Evolutionary conservation across 257 asterid species (phyloP).

Genomic region (Verbascum thapsus): DNA sequence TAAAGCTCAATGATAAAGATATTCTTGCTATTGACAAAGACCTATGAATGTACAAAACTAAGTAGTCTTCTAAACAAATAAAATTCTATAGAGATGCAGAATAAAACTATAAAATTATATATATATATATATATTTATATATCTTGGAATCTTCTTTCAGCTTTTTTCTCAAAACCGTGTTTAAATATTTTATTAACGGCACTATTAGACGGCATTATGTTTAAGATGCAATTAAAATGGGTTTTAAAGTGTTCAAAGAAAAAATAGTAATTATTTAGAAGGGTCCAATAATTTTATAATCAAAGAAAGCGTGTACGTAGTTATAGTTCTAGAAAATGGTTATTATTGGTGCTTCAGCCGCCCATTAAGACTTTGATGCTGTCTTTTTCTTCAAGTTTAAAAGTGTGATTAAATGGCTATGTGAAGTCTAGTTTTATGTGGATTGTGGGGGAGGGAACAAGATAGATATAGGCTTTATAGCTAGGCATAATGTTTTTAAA

Average conservation of each 20-base stretch:
- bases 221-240: conserved; percentile 15
- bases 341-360: background rate
- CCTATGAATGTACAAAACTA: too few species aligned
- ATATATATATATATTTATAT: too few species aligned
- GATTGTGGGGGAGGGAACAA: background rate
- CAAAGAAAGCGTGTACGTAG: conserved; percentile 35
- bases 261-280: too few species aligned
- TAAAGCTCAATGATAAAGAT: too few species aligned
- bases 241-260: conserved; percentile 5
- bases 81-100: too few species aligned
- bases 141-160: conserved; percentile 27
- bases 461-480: background rate
- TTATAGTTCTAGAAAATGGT: background rate
- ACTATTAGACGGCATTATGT: background rate
- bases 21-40: too few species aligned
- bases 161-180: conserved; percentile 19
- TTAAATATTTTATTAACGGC: background rate
- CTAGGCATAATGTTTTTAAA: too few species aligned
- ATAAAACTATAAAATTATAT: too few species aligned
- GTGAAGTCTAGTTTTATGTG: too few species aligned
- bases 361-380: conserved; percentile 14
- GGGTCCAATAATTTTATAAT: conserved; percentile 23
- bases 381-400: background rate
- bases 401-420: background rate
- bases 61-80: background rate